These are phyloP conservation scores for Hymenoscyphus repandus DNA, from an alignment of 2,329 filamentous ascomycete genomes.

Conservation along the genomic window DNA sequence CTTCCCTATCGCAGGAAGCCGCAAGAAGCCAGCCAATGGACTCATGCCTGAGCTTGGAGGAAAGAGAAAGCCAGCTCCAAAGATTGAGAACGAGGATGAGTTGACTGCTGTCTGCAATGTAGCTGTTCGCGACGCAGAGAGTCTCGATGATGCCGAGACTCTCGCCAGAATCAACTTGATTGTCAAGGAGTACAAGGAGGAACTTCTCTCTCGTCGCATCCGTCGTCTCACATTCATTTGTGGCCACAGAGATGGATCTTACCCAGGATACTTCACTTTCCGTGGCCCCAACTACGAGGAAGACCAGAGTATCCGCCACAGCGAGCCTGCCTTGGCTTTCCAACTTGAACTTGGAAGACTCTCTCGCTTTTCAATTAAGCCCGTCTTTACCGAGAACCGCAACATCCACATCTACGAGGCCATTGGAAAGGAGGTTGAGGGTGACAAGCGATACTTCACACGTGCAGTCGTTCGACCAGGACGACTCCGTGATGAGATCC, in stretches of 20 bases:
- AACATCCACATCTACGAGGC: slow-evolving; percentile 99
- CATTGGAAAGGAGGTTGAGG: slow-evolving; percentile 87
- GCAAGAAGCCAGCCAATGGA: slow-evolving; percentile 52
- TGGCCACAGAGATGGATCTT: slow-evolving; percentile 87
- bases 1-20: slow-evolving; percentile 56
- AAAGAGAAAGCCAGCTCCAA: slow-evolving; percentile 58
- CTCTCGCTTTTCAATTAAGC: slow-evolving; percentile 96
- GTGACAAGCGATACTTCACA: slow-evolving; percentile 98
- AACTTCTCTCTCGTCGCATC: slow-evolving; percentile 74
- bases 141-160: slow-evolving; percentile 74
- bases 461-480: slow-evolving; percentile 92
- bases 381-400: slow-evolving; percentile 97
- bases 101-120: slow-evolving; percentile 90
- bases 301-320: slow-evolving; percentile 94
- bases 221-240: slow-evolving; percentile 95
- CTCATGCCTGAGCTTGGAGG: slow-evolving; percentile 68
- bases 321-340: slow-evolving; percentile 93
- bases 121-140: slow-evolving; percentile 83
- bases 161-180: slow-evolving; percentile 69
- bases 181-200: slow-evolving; percentile 75
- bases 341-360: slow-evolving; percentile 93
- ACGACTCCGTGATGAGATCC: slow-evolving; percentile 92
- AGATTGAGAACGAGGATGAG: slow-evolving; percentile 63
- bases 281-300: slow-evolving; percentile 84
- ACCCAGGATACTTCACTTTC: slow-evolving; percentile 98